Evolutionary conservation across 2,329 filamentous ascomycete genomes (phyloP).

Genomic region (Botryotinia calthae): DNA sequence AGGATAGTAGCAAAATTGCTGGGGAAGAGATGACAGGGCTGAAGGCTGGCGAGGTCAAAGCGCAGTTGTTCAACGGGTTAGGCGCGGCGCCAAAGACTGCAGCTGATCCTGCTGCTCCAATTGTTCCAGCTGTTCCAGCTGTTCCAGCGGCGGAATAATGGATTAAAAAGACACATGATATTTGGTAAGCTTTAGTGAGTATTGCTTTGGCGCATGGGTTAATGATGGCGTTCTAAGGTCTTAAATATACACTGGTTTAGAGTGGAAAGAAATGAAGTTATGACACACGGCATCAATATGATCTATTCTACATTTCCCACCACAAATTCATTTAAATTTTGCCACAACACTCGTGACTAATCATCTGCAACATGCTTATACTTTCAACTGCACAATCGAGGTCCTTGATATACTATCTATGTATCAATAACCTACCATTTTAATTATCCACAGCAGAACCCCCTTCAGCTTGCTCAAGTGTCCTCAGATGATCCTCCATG

Average conservation of each 20-base stretch:
- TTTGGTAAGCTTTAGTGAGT: constrained; percentile 9
- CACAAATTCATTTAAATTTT: background rate
- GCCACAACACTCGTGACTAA: background rate
- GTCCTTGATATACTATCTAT: background rate
- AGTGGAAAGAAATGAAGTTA: constrained; percentile 16
- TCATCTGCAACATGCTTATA: background rate
- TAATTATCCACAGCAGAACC: background rate
- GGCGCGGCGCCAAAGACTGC: constrained; percentile 25
- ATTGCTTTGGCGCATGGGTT: constrained; percentile 17
- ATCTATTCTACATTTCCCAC: background rate
- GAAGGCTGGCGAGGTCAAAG: constrained; percentile 48
- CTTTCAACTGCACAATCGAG: background rate
- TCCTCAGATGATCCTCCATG: constrained; percentile 2
- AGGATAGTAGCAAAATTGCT: constrained; percentile 56
- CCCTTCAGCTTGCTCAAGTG: background rate
- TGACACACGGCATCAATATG: constrained; percentile 13
- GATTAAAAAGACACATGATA: background rate
- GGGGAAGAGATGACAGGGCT: constrained; percentile 49
- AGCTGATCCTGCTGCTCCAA: background rate
- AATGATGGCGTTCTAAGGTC: constrained; percentile 17
- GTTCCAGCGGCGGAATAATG: constrained; percentile 3
- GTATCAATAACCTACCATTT: background rate
- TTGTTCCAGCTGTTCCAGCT: background rate
- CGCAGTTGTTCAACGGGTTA: constrained; percentile 46
- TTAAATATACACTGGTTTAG: constrained; percentile 12